A percentile compares a stretch with the other conserved stretches of the same genome.
Evolutionary conservation across 2,329 filamentous ascomycete genomes (phyloP).

Genomic region (Tolypocladium nubicola): DNA sequence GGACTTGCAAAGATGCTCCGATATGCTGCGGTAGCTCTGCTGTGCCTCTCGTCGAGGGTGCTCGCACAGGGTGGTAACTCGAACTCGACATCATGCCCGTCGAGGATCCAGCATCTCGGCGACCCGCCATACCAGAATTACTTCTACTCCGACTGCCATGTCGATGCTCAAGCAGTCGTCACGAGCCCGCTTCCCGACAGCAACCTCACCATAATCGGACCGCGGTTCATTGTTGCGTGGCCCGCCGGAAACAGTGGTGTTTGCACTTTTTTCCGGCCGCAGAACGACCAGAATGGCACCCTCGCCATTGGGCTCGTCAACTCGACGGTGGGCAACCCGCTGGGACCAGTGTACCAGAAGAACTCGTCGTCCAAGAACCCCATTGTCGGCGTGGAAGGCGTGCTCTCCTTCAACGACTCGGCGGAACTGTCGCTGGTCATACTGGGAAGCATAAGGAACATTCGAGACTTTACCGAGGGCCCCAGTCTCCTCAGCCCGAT

Average conservation of each 20-base stretch:
- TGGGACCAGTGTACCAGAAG: conserved; percentile 32
- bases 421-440: conserved; percentile 45
- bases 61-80: neutral
- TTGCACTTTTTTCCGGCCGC: conserved; percentile 44
- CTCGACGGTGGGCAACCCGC: conserved; percentile 30
- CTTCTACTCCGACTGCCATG: conserved; percentile 55
- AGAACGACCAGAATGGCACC: conserved; percentile 40
- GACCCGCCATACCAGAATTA: conserved; percentile 54
- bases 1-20: neutral
- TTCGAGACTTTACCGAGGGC: conserved; percentile 53
- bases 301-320: conserved; percentile 43
- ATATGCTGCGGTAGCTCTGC: neutral
- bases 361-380: conserved; percentile 19
- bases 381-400: conserved; percentile 40
- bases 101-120: conserved; percentile 23
- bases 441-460: conserved; percentile 50
- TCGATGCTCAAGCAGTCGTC: conserved; percentile 47
- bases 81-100: neutral
- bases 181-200: conserved; percentile 45
- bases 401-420: conserved; percentile 46
- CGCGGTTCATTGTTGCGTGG: conserved; percentile 52
- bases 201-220: conserved; percentile 42
- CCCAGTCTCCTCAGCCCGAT: conserved; percentile 36
- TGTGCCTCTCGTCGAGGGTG: neutral
- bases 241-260: conserved; percentile 55